Evolutionary conservation across 345 rosid species (phyloP), one percentile per base, ranked within the genome.

Genomic region (Eucalyptus caleyi): DNA sequence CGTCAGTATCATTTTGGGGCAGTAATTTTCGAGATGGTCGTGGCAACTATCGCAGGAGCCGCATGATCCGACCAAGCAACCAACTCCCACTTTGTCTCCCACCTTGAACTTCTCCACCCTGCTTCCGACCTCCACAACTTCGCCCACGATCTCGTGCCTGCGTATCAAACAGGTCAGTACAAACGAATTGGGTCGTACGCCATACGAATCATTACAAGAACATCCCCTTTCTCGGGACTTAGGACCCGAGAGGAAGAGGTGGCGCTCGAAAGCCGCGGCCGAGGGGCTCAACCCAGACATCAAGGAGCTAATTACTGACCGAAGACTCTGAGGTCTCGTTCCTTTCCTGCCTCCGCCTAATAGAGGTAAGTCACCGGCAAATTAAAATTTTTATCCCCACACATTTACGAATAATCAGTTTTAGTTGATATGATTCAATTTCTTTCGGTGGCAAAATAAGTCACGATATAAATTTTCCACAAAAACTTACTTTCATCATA

Each of bases 111-210:
- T 95, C 21, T 87, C 86, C 18, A 94, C 96, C 86, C 91, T 92
- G 91, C 89, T 89, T 19, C 97, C 97, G 9, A 92, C 91, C 87
- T 93, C 96, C 87, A 88, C 93, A 90, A 95, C 97, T 90, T 90
- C 93, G 44, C 97, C 97, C 8, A 94, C 92, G 65, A 95, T 95
- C 90, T 95, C 96, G 87, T 95, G 97, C 87, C 97, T 95, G 91
- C 45, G 87, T 23, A 45, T 51, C 67, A 26, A 15, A 40, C 56
- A 53, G 21, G 56, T 6, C 19, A 50, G 51, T 50, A 50, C 51
- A 50, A 50, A 50, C 51, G 2, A 50, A 14, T 50, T 15, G 59
- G 26, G 24, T 54, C 24, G 26, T 8, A 54, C 59, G 23, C 59
- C 26, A 54, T 7, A 1, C 23, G 59, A 54, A 54, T 6, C 59